Base-by-base conservation (phyloP, 1,284 basidiomycete species). In the Lignosus rhinocerotis region DNA sequence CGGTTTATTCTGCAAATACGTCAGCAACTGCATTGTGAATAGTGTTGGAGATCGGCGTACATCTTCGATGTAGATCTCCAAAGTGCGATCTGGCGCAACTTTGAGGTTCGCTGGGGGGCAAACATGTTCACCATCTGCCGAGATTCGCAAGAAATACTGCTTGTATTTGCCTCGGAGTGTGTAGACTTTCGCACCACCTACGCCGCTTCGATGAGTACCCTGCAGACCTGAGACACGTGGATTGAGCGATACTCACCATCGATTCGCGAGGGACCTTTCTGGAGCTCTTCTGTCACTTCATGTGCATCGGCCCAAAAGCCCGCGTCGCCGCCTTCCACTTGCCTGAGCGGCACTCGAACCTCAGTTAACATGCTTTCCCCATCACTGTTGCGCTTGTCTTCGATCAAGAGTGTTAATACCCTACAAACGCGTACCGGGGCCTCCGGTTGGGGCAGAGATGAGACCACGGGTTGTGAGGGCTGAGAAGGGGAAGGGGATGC, bases 281-380 rank as follows among this genome's bases (percentile, higher is more conserved):
- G 88, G 25, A 91, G 74, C 57, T 77, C 74, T 14, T 81, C 73
- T 50, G 79, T 80, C 19, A 91, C 75, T 25, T 88, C 83, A 60
- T 79, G 76, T 1, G 87, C 86, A 67, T 88, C 82, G 10, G 83
- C 87, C 87, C 88, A 90, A 66, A 79, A 87, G 4, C 84, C 84
- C 60, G 80, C 82, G 33, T 77, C 76, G 9, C 74, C 70, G 49
- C 78, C 71, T 39, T 81, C 77, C 8, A 76, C 73, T 8, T 69
- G 66, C 62, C 70, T 78, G 34, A 91, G 70, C 10, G 80, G 80
- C 19, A 90, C 78, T 31, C 73, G 79, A 19, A 91, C 80, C 68
- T 92, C 89, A 0, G 84, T 85, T 12, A 91, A 76, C 62, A 84
- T 80, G 55, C 75, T 72, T 66, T 88, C 88, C 36, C 73, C 71